Evolutionary conservation across 2,329 filamentous ascomycete species (phyloP).

Genomic region (Mariannaea sp.): DNA sequence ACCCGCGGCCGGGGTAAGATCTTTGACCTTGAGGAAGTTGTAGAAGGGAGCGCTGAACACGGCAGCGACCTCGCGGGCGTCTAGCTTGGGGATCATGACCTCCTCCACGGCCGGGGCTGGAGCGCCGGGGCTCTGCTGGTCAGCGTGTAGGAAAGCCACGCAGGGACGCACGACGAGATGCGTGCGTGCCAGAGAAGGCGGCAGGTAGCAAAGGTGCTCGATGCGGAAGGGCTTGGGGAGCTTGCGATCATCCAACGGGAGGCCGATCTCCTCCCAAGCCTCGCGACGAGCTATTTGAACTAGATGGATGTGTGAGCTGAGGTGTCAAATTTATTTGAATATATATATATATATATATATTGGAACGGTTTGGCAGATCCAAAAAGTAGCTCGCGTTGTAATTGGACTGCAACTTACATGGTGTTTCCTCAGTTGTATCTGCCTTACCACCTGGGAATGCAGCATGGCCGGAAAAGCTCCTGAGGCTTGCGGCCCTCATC

Average conservation of each 20-base stretch:
- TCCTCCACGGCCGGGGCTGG: conserved; percentile 62
- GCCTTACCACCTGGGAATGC: conserved; percentile 83
- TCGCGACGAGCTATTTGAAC: conserved; percentile 88
- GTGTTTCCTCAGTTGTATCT: conserved; percentile 61
- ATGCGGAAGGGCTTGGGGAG: conserved; percentile 80
- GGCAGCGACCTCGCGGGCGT: conserved; percentile 89
- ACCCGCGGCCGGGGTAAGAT: conserved; percentile 54
- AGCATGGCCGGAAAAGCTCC: conserved; percentile 81
- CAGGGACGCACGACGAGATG: conserved; percentile 76
- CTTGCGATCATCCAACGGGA: conserved; percentile 71
- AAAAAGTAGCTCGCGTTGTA: no score
- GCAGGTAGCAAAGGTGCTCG: conserved; percentile 85
- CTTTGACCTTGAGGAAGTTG: conserved; percentile 71
- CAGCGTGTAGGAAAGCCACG: conserved; percentile 75
- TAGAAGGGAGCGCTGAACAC: conserved; percentile 90
- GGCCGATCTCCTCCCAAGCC: conserved; percentile 90
- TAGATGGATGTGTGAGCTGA: conserved; percentile 36
- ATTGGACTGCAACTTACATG: conserved; percentile 54
- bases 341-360: no score
- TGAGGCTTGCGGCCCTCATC: conserved; percentile 66
- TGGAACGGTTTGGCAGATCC: no score
- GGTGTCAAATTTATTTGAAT: background rate
- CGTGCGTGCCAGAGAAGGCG: conserved; percentile 73
- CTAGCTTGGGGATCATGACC: conserved; percentile 76
- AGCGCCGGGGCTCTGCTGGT: conserved; percentile 47